Conservation (phyloP, 2,329 filamentous ascomycete genomes). For the Trichoderma sp. region DNA sequence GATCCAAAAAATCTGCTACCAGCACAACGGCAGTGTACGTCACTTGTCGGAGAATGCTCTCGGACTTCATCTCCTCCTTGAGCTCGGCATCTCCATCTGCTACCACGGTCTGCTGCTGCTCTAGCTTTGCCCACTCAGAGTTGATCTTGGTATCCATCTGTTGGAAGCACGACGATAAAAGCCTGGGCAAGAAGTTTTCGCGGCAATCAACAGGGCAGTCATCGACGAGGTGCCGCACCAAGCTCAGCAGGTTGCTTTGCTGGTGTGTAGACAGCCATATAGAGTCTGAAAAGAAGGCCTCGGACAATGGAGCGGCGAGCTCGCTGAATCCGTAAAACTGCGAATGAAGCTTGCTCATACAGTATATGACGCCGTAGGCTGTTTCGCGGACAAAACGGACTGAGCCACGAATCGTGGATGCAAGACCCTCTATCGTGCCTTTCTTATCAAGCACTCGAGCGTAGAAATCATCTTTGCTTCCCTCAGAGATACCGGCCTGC, state of each 20-base stretch:
- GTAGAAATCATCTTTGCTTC: conserved; percentile 96
- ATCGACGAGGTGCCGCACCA: conserved; percentile 85
- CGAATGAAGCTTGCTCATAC: conserved; percentile 81
- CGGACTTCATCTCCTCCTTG: conserved; percentile 95
- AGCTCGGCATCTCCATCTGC: conserved; percentile 72
- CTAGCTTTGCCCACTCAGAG: conserved; percentile 79
- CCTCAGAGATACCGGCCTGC: conserved; percentile 95
- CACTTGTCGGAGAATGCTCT: conserved; percentile 89
- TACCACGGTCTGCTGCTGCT: conserved; percentile 58
- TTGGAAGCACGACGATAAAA: conserved; percentile 77
- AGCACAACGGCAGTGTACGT: conserved; percentile 91
- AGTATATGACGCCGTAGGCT: conserved; percentile 91
- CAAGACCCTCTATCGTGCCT: conserved; percentile 85
- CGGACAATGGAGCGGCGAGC: conserved; percentile 76
- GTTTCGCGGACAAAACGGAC: conserved; percentile 88
- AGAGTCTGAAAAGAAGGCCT: conserved; percentile 80
- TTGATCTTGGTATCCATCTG: conserved; percentile 87
- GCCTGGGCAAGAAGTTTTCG: conserved; percentile 76
- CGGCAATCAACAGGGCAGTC: conserved; percentile 81
- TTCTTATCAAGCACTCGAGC: conserved; percentile 86
- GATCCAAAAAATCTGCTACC: conserved; percentile 84
- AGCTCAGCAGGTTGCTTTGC: conserved; percentile 85
- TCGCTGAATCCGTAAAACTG: conserved; percentile 90
- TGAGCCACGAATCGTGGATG: conserved; percentile 86
- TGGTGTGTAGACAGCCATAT: conserved; percentile 86